Percentiles rank a stretch among this genome's conserved stretches.
Evolutionary conservation across 495 filamentous ascomycete species (phyloP).

Genomic region (Penicillium turbatum): DNA sequence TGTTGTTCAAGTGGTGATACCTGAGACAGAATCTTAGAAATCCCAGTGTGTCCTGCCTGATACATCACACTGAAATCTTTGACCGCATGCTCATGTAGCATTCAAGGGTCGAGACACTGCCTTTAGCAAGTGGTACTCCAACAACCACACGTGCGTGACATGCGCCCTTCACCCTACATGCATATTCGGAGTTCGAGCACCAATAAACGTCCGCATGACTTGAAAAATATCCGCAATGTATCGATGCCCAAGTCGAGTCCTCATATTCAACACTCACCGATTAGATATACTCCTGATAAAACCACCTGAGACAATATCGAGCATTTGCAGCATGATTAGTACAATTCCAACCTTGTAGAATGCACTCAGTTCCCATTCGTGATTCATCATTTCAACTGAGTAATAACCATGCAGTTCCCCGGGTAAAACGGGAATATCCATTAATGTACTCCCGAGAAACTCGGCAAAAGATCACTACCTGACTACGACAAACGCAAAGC

Average conservation of each 20-base stretch:
- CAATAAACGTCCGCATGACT: background rate
- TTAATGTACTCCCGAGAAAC: background rate
- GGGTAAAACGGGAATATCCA: background rate
- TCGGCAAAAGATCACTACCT: background rate
- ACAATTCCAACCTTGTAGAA: no score
- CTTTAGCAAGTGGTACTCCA: background rate
- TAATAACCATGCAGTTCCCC: background rate
- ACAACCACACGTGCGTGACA: background rate
- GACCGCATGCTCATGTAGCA: background rate
- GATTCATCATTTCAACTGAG: background rate
- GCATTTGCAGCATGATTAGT: background rate
- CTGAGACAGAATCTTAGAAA: no score
- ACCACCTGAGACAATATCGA: background rate
- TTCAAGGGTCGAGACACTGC: background rate
- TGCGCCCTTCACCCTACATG: background rate
- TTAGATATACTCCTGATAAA: background rate
- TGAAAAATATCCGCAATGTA: background rate
- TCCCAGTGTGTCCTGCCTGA: no score
- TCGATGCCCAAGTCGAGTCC: background rate
- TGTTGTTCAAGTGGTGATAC: no score
- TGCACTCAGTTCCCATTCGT: background rate
- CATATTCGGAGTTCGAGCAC: background rate
- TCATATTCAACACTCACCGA: background rate
- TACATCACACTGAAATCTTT: background rate
- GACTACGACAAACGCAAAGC: background rate